Evolutionary conservation across 805 yeast species (phyloP), one percentile per base, ranked within the genome.

Genomic region (Wickerhamomyces pijperi): DNA sequence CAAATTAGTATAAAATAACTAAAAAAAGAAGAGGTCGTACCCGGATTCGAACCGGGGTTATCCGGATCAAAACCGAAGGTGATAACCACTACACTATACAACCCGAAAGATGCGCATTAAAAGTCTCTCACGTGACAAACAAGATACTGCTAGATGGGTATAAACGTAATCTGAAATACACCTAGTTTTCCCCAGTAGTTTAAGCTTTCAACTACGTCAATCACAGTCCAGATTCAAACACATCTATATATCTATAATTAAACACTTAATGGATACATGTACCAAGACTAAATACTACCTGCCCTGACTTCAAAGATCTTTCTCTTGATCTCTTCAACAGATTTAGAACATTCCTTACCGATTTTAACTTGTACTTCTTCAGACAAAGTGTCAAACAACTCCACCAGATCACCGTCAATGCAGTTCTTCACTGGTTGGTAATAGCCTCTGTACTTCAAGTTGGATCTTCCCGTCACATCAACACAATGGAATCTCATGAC

Each of bases 41-140:
- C 82, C 82, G 82, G 83, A 75, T 74, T 77, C 84, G 84, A 77
- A 77, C 83, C 74, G 82, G 82, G 81, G 84, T 77, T 74, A 72
- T 60, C 60, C 72, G 74, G 74, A 67, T 68, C 74, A 68, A 67
- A 68, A 68, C 74, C 74, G 72, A 67, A 64, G 58, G 74, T 68
- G 74, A 68, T 68, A 65, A 68, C 74, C 74, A 67, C 73, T 68
- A 68, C 74, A 68, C 73, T 67, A 68, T 68, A 66, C 67, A 67
- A 68, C 72, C 74, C 25, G 11, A 21, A n/a, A n/a, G n/a, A n/a
- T n/a, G n/a, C n/a, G n/a, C n/a, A n/a, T n/a, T n/a, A n/a, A n/a
- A n/a, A n/a, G n/a, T n/a, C n/a, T n/a, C n/a, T n/a, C n/a, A n/a
- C n/a, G n/a, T n/a, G n/a, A n/a, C n/a, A n/a, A n/a, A n/a, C n/a